These are phyloP conservation scores for Blastomyces gilchristii DNA, from an alignment of 2,329 filamentous ascomycete genomes.

Conservation along the genomic window DNA sequence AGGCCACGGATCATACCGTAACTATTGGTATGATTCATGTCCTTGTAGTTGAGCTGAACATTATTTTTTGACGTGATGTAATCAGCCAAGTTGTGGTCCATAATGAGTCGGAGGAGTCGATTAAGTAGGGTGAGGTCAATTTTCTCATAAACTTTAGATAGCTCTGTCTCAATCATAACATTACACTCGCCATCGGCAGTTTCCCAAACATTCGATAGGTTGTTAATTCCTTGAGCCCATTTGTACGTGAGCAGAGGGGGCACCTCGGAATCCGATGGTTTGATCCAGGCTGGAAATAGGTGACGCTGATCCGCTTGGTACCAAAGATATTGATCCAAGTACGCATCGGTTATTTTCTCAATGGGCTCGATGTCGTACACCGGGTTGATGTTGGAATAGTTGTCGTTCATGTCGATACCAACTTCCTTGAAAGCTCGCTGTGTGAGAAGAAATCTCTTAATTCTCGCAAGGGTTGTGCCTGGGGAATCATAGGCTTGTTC, in stretches of 20 bases:
- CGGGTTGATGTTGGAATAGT: conserved; percentile 97
- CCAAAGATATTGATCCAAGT: conserved; percentile 97
- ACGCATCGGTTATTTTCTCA: conserved; percentile 98
- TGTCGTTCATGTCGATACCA: conserved; percentile 99
- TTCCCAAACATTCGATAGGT: conserved; percentile 90
- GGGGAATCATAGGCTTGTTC: conserved; percentile 98
- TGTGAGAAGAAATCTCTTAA: conserved; percentile 94
- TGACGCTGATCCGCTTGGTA: conserved; percentile 97
- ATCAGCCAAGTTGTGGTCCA: conserved; percentile 98
- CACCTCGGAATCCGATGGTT: conserved; percentile 95
- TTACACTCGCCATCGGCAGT: conserved; percentile 91
- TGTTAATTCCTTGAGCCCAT: conserved; percentile 99
- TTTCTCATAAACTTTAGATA: conserved; percentile 99
- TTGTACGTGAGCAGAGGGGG: conserved; percentile 92
- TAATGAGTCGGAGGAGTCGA: conserved; percentile 82
- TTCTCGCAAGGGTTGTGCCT: conserved; percentile 86
- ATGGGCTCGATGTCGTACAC: conserved; percentile 99
- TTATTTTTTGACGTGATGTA: conserved; percentile 99
- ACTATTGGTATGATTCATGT: conserved; percentile 99
- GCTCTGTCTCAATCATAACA: conserved; percentile 94
- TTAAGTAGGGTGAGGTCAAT: conserved; percentile 95
- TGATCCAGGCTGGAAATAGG: conserved; percentile 97
- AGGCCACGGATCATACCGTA: conserved; percentile 97
- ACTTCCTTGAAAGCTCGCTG: conserved; percentile 99
- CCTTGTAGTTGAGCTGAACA: conserved; percentile 96